These are phyloP conservation scores for Pseudocercospora musae DNA, from an alignment of 2,329 filamentous ascomycete genomes.

Conservation along the genomic window DNA sequence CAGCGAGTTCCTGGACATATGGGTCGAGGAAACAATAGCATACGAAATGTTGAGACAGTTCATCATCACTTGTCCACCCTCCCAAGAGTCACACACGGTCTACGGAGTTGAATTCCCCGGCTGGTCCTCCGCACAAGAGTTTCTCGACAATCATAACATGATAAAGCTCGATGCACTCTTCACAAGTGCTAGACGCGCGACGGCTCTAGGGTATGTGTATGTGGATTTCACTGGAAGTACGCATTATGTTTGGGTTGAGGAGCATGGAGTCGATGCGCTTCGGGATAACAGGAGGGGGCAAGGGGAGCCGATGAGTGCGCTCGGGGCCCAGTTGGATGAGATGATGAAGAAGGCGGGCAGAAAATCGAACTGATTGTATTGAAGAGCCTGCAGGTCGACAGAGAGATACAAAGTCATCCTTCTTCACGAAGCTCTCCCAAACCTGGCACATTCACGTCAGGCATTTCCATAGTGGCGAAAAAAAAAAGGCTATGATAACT, in stretches of 20 bases:
- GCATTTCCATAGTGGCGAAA: too few relatives aligned
- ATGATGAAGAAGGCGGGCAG: too few relatives aligned
- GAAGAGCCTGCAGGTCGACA: too few relatives aligned
- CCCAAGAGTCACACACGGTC: background rate
- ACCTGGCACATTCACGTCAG: too few relatives aligned
- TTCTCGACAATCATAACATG: background rate
- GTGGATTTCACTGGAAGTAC: background rate
- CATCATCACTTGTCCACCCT: background rate
- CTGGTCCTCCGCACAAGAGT: background rate
- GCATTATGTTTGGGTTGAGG: background rate
- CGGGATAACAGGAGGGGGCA: background rate
- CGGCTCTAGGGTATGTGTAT: background rate
- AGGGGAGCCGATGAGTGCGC: too few relatives aligned
- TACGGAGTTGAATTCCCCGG: background rate
- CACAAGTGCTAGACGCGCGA: background rate
- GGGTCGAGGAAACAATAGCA: background rate
- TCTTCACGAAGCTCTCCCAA: too few relatives aligned
- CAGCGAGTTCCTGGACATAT: background rate
- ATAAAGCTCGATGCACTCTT: background rate
- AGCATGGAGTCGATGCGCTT: background rate
- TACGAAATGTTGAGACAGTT: background rate
- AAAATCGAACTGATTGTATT: too few relatives aligned
- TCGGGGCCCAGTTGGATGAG: too few relatives aligned
- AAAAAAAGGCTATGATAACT: too few relatives aligned
- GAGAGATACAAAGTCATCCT: too few relatives aligned